Evolutionary conservation across 2,329 filamentous ascomycete species (phyloP).

Genomic region (Clarireedia hainanense): DNA sequence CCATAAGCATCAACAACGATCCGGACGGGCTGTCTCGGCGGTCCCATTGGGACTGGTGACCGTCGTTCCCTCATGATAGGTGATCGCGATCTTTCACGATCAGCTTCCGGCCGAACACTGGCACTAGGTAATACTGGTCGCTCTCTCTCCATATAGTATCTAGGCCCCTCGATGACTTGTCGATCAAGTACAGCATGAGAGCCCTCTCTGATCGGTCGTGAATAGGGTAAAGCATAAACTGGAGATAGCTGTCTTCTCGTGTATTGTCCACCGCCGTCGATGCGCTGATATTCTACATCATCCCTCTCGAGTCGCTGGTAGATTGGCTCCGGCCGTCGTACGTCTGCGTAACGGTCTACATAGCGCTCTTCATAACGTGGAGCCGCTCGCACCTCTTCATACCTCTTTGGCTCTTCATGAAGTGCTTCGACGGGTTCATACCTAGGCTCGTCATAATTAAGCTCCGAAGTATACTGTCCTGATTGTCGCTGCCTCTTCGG

Average conservation of each 20-base stretch:
- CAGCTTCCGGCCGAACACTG: constrained; percentile 41
- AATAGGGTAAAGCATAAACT: constrained; percentile 23
- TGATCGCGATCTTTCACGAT: constrained; percentile 42
- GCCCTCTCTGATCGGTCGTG: constrained; percentile 20
- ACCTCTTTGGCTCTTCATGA: constrained; percentile 15
- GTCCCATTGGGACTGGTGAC: constrained; percentile 40
- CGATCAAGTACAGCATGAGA: constrained; percentile 24
- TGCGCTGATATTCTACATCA: constrained; percentile 20
- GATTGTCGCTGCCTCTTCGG: constrained; percentile 48
- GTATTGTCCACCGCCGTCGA: constrained; percentile 15
- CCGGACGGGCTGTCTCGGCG: constrained; percentile 44
- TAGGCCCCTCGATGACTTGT: constrained; percentile 26
- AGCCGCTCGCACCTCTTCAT: constrained; percentile 15
- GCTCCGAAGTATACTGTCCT: constrained; percentile 34
- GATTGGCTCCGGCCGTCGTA: constrained; percentile 18
- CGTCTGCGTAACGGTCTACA: constrained; percentile 21
- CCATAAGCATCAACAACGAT: constrained; percentile 79
- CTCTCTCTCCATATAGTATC: constrained; percentile 37
- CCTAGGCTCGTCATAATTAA: constrained; percentile 39
- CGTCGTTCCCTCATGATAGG: constrained; percentile 38
- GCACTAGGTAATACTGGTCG: constrained; percentile 33
- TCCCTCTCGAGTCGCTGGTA: constrained; percentile 25
- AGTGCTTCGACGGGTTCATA: constrained; percentile 30
- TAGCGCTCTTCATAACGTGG: constrained; percentile 17
- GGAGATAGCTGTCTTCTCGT: constrained; percentile 24